Evolutionary conservation across 2,329 filamentous ascomycete genomes (phyloP).

Genomic region (Hypomyces perniciosus): DNA sequence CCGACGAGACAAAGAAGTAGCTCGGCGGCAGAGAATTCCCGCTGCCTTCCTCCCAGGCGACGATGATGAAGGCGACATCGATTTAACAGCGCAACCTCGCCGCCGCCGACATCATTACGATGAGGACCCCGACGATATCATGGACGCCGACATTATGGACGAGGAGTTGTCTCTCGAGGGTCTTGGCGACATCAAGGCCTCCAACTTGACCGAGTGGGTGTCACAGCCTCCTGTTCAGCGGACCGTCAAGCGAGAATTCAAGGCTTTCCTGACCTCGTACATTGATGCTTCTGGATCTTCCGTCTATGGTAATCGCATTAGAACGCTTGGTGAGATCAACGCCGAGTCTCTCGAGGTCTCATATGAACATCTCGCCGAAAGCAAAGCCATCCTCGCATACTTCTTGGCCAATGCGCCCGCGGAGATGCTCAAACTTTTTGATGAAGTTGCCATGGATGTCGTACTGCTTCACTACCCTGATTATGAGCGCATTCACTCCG

Average conservation of each 20-base stretch:
- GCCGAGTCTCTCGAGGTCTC: conserved; percentile 94
- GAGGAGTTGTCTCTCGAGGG: conserved; percentile 91
- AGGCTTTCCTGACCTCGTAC: conserved; percentile 93
- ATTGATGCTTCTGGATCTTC: conserved; percentile 84
- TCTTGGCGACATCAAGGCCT: conserved; percentile 85
- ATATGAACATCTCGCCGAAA: conserved; percentile 83
- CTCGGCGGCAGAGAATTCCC: conserved; percentile 60
- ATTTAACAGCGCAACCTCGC: conserved; percentile 79
- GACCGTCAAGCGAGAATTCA: conserved; percentile 94
- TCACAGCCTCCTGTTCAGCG: conserved; percentile 82
- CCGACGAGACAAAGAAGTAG: conserved; percentile 66
- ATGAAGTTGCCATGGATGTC: conserved; percentile 94
- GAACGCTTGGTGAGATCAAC: conserved; percentile 94
- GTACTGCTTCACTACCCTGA: conserved; percentile 94
- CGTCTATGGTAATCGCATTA: conserved; percentile 90
- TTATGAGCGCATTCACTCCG: conserved; percentile 94
- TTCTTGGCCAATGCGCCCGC: conserved; percentile 92
- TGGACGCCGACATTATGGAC: conserved; percentile 90
- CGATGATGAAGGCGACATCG: conserved; percentile 76
- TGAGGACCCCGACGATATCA: conserved; percentile 86
- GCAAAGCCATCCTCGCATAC: conserved; percentile 90
- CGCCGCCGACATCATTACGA: conserved; percentile 87
- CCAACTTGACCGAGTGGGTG: conserved; percentile 93
- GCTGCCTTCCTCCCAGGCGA: conserved; percentile 73
- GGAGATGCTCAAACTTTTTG: conserved; percentile 94